Evolutionary conservation across 2,329 filamentous ascomycete genomes (phyloP), one percentile per base, ranked within the genome.

Genomic region (Pseudovirgaria hyperparasitica): DNA sequence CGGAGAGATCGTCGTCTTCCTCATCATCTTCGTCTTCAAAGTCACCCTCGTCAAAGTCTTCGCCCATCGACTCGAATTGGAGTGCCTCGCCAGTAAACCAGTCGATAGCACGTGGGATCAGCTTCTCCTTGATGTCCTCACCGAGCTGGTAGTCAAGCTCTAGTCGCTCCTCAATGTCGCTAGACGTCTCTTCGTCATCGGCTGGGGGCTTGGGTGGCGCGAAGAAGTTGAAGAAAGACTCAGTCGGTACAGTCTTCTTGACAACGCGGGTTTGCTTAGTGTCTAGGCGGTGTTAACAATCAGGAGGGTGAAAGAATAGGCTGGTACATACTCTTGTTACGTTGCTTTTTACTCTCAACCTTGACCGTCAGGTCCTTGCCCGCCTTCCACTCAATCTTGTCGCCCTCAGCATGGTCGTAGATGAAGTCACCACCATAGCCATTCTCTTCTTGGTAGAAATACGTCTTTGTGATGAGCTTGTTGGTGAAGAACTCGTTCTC

Each of bases 71-170:
- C 67, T 98, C 90, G 45, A 84, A 98, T 44, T 90, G 86, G 38
- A 98, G 76, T 42, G 90, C 90, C 63, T 98, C 90, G 32, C 90
- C 90, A 28, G 90, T 98, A 58, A 98, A 98, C 90, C 90, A 98
- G 62, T 98, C 90, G 46, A 98, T 90, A 31, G 92, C 90, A 43
- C 87, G 85, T 39, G 90, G 90, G 43, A 98, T 98, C 40, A 98
- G 72, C 67, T 98, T 98, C 72, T 98, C 90, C 67, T 98, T 98
- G 64, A 98, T 94, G 53, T 98, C 90, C 66, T 98, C 90, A 41
- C 90, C 90, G 23, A 98, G 76, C 63, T 96, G 87, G 60, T 96
- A 98, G 62, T 98, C 90, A 27, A 98, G 76, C 65, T 98, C 90
- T 30, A 98, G 73, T 38, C 90, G 86, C 61, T 93, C 86, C 66